Base-by-base conservation (phyloP, 73 alveolate genomes). In the Paramecium tetraurelia region DNA sequence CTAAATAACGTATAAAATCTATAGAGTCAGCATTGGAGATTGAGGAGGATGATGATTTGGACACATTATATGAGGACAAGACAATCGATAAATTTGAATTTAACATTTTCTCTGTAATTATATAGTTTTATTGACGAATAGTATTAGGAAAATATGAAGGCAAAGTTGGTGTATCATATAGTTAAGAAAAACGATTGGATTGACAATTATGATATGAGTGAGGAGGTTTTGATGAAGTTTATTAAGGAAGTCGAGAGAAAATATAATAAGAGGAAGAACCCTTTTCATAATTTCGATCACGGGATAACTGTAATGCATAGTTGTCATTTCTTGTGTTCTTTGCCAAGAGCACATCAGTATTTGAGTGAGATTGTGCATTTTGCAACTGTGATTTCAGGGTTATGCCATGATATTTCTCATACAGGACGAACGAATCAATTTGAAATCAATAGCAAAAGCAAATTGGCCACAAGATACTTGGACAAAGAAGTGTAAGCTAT, bases 251-350 rank as follows among this genome's bases (percentile, higher is more conserved):
- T 89, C 16, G 87, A 83, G 41, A 59, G 75, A 46, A 89, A 89
- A 46, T 89, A 89, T 38, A 89, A 89, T 36, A 89, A 89, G 27
- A 89, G 94, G 29, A 59, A 89, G 22, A 89, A 89, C 35, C 80
- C 89, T 27, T 89, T 89, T 48, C 94, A 89, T 27, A 89, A 89
- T 71, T 89, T 89, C 31, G 94, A 89, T 89, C 94, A 89, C 35
- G 94, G 94, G 4, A 53, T 89, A 6, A 44, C 87, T 44, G 94
- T 89, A 46, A 89, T 89, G 94, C 92, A 89, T 20, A 48, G 80
- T 12, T 69, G 92, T 40, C 87, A 89, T 58, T 70, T 70, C 31
- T 68, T 89, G 20, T 70, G 92, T 41, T 27, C 43, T 20, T 50
- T 44, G 31, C 86, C 94, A 4, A 83, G 35, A 12, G 80, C 92